Conservation (phyloP, 345 rosid genomes). For the Linum trigynum region DNA sequence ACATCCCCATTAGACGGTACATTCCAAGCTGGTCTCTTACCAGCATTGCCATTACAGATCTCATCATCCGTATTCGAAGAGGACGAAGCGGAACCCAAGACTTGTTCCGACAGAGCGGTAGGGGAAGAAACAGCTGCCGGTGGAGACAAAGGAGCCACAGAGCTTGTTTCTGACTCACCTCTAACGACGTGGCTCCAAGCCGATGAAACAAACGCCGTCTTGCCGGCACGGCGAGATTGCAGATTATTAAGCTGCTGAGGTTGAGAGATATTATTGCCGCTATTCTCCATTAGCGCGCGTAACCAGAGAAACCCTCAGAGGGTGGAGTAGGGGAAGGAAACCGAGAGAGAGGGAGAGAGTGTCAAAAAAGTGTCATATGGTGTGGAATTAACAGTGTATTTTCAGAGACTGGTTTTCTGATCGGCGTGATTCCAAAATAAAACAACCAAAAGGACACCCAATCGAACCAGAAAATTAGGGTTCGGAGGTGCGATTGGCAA, state of each 20-base stretch:
- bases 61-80: conserved; percentile 16
- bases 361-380: not conserved
- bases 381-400: not conserved
- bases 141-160: not conserved
- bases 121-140: conserved; percentile 17
- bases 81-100: conserved; percentile 11
- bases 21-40: conserved; percentile 51
- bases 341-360: not conserved
- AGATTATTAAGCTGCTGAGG: conserved; percentile 7
- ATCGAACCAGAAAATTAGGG: no score
- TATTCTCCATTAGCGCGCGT: conserved; percentile 2
- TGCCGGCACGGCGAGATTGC: conserved; percentile 16
- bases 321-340: not conserved
- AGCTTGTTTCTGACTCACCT: conserved; percentile 28
- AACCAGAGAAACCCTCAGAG: not conserved
- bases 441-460: no score
- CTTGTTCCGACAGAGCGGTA: conserved; percentile 17
- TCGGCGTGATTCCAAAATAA: not conserved
- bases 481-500: no score
- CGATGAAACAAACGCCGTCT: conserved; percentile 12
- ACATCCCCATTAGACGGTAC: conserved; percentile 37
- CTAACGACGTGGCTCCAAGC: conserved; percentile 45
- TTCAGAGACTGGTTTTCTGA: not conserved
- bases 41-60: conserved; percentile 26
- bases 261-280: not conserved